Evolutionary conservation across 495 filamentous ascomycete species (phyloP), one percentile per base, ranked within the genome.

Genomic region (Neurospora sp.): DNA sequence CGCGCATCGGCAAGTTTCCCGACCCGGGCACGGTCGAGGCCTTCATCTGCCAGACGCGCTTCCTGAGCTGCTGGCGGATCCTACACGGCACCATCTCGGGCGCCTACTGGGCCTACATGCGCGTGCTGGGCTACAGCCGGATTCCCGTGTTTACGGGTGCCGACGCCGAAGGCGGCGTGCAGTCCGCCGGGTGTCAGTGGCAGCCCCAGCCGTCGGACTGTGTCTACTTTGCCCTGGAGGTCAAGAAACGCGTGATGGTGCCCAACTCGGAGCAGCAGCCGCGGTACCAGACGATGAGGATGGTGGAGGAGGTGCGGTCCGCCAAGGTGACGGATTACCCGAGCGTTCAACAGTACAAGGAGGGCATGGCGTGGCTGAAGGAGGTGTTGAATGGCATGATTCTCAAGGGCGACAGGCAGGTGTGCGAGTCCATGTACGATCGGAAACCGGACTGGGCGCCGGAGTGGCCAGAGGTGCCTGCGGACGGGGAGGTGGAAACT

Each of bases 51-150:
- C 48, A 76, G 68, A 61, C 71, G n/a, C 75, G 75, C 35, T 76
- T 72, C 73, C 68, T 70, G 7, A 37, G 68, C 6, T 72, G 73
- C 73, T 76, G 75, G 75, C 70, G 70, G n/a, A 74, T 76, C 35
- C 75, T 76, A 5, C 40, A 44, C 44, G 75, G 72, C 69, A 74
- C 75, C 70, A 71, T 76, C 22, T 76, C 75, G 18, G 72, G 72
- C 31, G 68, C 66, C 18, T 73, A 74, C 61, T 76, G 75, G 75
- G 70, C 75, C 4, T 76, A 76, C 73, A 76, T 76, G 75, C 75
- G 75, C 40, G 69, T 53, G 5, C 48, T 76, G 27, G 75, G 75
- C 14, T 74, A 72, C 48, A 72, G 68, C 68, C 59, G 48, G 66
- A 74, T 76, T 22, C 75, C 73, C 40, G 70, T 76, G 27, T 76